phyloP scores from a whole-genome alignment of 2,329 filamentous ascomycete species.

The Aspergillus neoniger region DNA sequence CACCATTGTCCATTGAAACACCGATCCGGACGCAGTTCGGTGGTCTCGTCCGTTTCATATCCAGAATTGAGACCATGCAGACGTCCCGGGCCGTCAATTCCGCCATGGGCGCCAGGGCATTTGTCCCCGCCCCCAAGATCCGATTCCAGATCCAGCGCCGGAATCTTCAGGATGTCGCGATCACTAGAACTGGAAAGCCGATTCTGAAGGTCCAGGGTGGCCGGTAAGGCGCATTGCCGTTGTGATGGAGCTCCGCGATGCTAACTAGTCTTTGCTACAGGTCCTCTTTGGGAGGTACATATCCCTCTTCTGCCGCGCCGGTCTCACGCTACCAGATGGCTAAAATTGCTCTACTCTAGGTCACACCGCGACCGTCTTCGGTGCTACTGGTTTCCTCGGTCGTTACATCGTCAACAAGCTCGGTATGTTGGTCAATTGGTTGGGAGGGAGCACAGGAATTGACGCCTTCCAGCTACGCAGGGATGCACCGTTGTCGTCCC shows the following conservation, averaged over 20 bases:
- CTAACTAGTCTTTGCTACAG: slow-evolving; percentile 49
- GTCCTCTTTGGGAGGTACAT: slow-evolving; percentile 79
- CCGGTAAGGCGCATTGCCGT: slow-evolving; percentile 61
- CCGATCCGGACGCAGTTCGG: slow-evolving; percentile 26
- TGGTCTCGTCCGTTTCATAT: slow-evolving; percentile 30
- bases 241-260: slow-evolving; percentile 13
- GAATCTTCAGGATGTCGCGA: slow-evolving; percentile 76
- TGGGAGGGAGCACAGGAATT: slow-evolving; percentile 32
- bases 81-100: slow-evolving; percentile 48
- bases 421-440: slow-evolving; percentile 53
- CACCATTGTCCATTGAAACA: slow-evolving; percentile 23
- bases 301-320: slow-evolving; percentile 19
- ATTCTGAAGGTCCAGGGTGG: slow-evolving; percentile 87
- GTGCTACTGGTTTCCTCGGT: slow-evolving; percentile 91
- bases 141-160: slow-evolving; percentile 50
- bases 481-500: slow-evolving; percentile 94
- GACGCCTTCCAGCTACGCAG: slow-evolving; percentile 67
- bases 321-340: slow-evolving; percentile 30
- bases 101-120: slow-evolving; percentile 42
- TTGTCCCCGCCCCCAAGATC: slow-evolving; percentile 39
- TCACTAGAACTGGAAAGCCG: slow-evolving; percentile 94
- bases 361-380: slow-evolving; percentile 96
- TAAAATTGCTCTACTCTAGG: slow-evolving; percentile 54
- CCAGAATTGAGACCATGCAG: slow-evolving; percentile 45
- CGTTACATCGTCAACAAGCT: slow-evolving; percentile 97